Conservation (phyloP, 2,329 filamentous ascomycete genomes). For the Calonectria hawksworthii region DNA sequence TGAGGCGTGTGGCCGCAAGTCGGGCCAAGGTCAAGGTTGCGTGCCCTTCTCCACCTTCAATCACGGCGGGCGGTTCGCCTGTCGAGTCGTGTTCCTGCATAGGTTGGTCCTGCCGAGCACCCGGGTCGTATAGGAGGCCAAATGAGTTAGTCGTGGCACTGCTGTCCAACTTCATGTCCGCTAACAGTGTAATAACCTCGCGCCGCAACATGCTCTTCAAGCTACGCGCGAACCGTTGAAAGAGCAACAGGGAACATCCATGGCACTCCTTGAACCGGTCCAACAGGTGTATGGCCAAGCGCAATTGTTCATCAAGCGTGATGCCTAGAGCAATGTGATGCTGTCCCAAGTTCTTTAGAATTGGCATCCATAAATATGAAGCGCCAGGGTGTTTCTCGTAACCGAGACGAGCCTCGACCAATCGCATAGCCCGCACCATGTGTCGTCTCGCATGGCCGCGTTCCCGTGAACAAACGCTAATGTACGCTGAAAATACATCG, state of each 20-base stretch:
- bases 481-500: conserved; percentile 64
- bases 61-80: background rate
- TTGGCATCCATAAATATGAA: conserved; percentile 50
- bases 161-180: conserved; percentile 30
- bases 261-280: conserved; percentile 46
- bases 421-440: conserved; percentile 49
- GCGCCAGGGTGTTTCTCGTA: conserved; percentile 45
- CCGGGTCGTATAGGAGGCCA: conserved; percentile 33
- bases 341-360: conserved; percentile 52
- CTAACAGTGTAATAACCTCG: conserved; percentile 41
- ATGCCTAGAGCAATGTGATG: conserved; percentile 46
- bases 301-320: conserved; percentile 48
- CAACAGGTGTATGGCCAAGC: conserved; percentile 44
- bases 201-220: conserved; percentile 45
- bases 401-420: conserved; percentile 46
- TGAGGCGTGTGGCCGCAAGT: conserved; percentile 42
- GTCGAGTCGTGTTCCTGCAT: conserved; percentile 17
- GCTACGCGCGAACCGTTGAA: conserved; percentile 42
- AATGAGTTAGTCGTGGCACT: conserved; percentile 28
- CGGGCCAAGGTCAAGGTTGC: conserved; percentile 35
- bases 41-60: conserved; percentile 4
- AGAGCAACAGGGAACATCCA: conserved; percentile 41
- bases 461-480: conserved; percentile 51
- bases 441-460: conserved; percentile 39
- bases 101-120: conserved; percentile 27